Evolutionary conservation across 2,329 filamentous ascomycete species (phyloP), one percentile per base, ranked within the genome.

Genomic region (Trichoderma simmonsii): DNA sequence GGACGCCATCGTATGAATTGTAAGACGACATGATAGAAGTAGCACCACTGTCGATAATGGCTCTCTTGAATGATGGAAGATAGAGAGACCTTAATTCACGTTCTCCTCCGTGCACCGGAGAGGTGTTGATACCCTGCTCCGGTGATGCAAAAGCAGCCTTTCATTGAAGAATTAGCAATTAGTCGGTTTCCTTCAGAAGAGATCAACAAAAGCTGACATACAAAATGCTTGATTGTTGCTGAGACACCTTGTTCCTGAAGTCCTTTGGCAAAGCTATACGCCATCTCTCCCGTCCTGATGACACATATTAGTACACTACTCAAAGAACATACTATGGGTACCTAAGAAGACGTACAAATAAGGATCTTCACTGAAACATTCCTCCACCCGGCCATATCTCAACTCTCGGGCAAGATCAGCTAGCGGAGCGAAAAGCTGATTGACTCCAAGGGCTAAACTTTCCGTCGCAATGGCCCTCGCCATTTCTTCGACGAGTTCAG

Each of bases 1-100:
- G 64, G 14, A 67, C 32, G 8, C 64, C 64, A n/a, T 67, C 64
- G 64, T 67, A 67, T 9, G 64, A 67, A 39, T 57, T 67, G 14
- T 67, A 67, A n/a, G 64, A 67, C 2, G 64, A 67, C 64, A 67
- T 67, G 30, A 67, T 67, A n/a, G 64, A 56, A 28, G 64, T 67
- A 39, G 64, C 64, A 4, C 64, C 64, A 24, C 64, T 67, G 4
- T 67, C 64, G 21, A 67, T 67, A 32, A 67, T 67, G 32, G 64
- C 64, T 67, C 64, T 57, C 9, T 67, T 67, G 1, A 67, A 67
- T 6, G 64, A 11, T 15, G 64, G 64, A 15, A 67, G 64, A 28
- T 67, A 67, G 0, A 67, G 51, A 1, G 64, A 67, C 6, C 64
- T 30, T 24, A 67, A 7, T 28, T 67, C 64, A 24, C 64, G 64